Conservation (phyloP, 228 moss, liverwort and hornwort species). For the Sphagnum fallax region DNA sequence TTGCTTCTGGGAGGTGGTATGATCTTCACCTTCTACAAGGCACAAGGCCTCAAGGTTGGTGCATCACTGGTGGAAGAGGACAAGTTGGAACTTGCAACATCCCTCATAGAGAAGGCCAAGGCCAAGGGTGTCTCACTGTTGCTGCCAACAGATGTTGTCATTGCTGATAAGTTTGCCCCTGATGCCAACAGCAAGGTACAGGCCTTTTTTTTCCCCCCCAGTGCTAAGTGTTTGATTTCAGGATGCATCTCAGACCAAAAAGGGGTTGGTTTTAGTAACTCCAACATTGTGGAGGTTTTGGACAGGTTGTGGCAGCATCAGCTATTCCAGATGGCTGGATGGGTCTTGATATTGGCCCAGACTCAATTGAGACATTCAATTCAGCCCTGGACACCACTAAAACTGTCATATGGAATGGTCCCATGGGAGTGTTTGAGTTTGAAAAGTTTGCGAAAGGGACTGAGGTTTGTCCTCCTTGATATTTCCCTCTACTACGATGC, state of each 20-base stretch:
- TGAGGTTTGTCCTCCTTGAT: not conserved
- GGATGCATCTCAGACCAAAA: no score
- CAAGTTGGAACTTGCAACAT: slow-evolving; percentile 41
- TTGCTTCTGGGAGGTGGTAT: slow-evolving; percentile 56
- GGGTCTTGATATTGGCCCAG: slow-evolving; percentile 54
- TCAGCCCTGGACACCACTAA: slow-evolving; percentile 39
- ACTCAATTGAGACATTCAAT: slow-evolving; percentile 43
- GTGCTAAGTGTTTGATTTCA: no score
- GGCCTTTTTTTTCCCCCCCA: not conserved
- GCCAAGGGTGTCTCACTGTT: slow-evolving; percentile 52
- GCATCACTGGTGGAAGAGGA: slow-evolving; percentile 50
- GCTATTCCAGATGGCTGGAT: slow-evolving; percentile 38
- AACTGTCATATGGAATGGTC: slow-evolving; percentile 56
- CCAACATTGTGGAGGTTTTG: not conserved
- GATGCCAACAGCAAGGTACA: slow-evolving; percentile 23
- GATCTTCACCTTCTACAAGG: slow-evolving; percentile 62
- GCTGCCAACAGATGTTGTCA: slow-evolving; percentile 35
- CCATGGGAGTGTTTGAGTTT: slow-evolving; percentile 60
- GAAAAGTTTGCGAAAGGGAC: slow-evolving; percentile 38
- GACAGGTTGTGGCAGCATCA: not conserved
- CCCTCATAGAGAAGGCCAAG: slow-evolving; percentile 30
- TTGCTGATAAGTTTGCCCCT: slow-evolving; percentile 45
- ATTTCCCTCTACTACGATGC: no score
- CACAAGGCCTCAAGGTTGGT: slow-evolving; percentile 34
- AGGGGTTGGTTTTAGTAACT: no score